Evolutionary conservation across 192 early-diverging fungal species (phyloP).

Genomic region (Pilobolus umbonatus): DNA sequence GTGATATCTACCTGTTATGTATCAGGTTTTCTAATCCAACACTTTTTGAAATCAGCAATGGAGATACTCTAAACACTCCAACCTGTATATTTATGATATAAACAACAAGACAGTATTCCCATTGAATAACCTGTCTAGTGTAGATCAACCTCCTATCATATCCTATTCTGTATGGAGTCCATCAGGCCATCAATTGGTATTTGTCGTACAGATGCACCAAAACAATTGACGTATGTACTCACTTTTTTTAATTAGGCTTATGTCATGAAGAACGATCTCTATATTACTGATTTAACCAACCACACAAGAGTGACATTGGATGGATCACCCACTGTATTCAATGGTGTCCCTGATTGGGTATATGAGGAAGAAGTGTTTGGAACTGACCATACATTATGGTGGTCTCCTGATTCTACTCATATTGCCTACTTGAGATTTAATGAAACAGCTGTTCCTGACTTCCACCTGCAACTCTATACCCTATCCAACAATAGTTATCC

Average conservation of each 20-base stretch:
- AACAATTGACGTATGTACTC: neutral
- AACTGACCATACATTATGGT: constrained; percentile 70
- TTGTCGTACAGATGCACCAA: neutral
- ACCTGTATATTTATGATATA: constrained; percentile 75
- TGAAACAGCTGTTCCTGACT: constrained; percentile 78
- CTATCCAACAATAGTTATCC: constrained; percentile 61
- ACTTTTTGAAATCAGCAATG: constrained; percentile 50
- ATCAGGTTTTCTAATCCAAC: neutral
- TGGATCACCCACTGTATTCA: constrained; percentile 76
- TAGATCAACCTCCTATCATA: constrained; percentile 45
- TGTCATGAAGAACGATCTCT: constrained; percentile 85
- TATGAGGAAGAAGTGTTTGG: constrained; percentile 91
- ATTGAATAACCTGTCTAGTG: constrained; percentile 40
- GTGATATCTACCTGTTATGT: neutral
- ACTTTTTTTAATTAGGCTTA: constrained; percentile 48
- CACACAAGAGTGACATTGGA: constrained; percentile 81
- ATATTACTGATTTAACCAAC: constrained; percentile 63
- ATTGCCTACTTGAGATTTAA: constrained; percentile 85
- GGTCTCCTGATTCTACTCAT: constrained; percentile 74
- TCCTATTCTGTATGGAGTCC: constrained; percentile 78
- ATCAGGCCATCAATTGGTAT: constrained; percentile 63
- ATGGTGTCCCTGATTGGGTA: constrained; percentile 97
- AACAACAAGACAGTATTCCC: constrained; percentile 51
- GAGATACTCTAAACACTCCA: constrained; percentile 80
- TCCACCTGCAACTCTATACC: constrained; percentile 67